Evolutionary conservation across 192 early-diverging fungal species (phyloP), one percentile per base, ranked within the genome.

Genomic region (Backusella circina): DNA sequence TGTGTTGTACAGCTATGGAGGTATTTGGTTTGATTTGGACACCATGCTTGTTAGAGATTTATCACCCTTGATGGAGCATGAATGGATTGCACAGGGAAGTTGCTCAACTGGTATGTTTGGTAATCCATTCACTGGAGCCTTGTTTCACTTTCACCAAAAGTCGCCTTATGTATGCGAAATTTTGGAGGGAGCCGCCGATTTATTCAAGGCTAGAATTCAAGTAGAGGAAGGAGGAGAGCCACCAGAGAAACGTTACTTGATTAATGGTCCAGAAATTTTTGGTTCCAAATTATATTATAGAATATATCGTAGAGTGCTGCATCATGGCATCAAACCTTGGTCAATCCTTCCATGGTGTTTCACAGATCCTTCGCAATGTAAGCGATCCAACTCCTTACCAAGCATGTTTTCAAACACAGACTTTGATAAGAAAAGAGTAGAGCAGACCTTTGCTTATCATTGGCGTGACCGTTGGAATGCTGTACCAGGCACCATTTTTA

Each of bases 141-240:
- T 82, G 33, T 82, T 85, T 74, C 73, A 77, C 38, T 85, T 85
- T 65, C 73, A 31, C 23, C 68, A 82, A 65, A 32, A 83, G 10
- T 85, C 84, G 15, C 84, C 84, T 35, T 85, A 85, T 67, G 65
- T 85, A 12, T 85, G 84, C 68, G 84, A 85, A 47, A 74, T 85
- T 66, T 67, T 85, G 35, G 38, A 54, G n/a, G 79, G 67, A 13
- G 35, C 54, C 15, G 64, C 47, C 16, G 57, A 70, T 37, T 36
- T 65, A 72, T 65, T 73, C 26, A 54, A 72, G 65, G 18, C 38
- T n/a, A 32, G 32, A 69, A 80, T 26, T 44, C 69, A 70, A 30
- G 26, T 18, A 30, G 15, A 70, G 28, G 5, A 69, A 28, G n/a
- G 6, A 50, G 15, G 44, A 47, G 6, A n/a, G 3, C 6, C 32